Conservation (phyloP, 768 basidiomycete genomes). For the button mushroom (Agaricus bisporus) region DNA sequence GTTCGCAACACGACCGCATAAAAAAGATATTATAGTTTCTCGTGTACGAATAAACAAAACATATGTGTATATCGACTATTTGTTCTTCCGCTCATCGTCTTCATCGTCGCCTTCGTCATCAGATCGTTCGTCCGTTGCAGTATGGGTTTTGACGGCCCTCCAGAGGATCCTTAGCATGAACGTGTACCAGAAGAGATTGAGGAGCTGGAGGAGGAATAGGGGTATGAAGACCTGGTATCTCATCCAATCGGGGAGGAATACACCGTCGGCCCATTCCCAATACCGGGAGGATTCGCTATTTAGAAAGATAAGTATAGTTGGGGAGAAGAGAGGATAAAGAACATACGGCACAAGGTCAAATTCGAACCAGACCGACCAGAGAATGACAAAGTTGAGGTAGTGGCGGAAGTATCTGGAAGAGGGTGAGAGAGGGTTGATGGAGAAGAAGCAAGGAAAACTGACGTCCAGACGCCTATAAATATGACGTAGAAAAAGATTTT, state of each 20-base stretch:
- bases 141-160: slow-evolving; percentile 43
- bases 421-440: not conserved
- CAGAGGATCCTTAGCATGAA: slow-evolving; percentile 73
- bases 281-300: slow-evolving; percentile 45
- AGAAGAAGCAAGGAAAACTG: slow-evolving; percentile 24
- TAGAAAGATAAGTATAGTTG: not conserved
- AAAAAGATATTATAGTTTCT: too few relatives aligned
- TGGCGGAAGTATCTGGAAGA: slow-evolving; percentile 82
- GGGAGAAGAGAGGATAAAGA: not conserved
- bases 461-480: slow-evolving; percentile 81
- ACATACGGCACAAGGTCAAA: slow-evolving; percentile 72
- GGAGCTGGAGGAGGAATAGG: slow-evolving; percentile 64
- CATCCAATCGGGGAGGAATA: slow-evolving; percentile 75
- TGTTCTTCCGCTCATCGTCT: slow-evolving; percentile 41
- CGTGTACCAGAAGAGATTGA: slow-evolving; percentile 94
- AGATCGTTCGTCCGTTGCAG: slow-evolving; percentile 68
- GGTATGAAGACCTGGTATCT: slow-evolving; percentile 75
- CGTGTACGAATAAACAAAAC: not conserved
- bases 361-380: slow-evolving; percentile 84
- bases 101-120: slow-evolving; percentile 75
- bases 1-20: slow-evolving; percentile 6
- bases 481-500: slow-evolving; percentile 57
- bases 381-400: slow-evolving; percentile 79
- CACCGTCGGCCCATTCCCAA: slow-evolving; percentile 58
- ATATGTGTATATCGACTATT: slow-evolving; percentile 2